Evolutionary conservation across 352 stramenopile species (phyloP).

Genomic region (Ophiocytium majus): DNA sequence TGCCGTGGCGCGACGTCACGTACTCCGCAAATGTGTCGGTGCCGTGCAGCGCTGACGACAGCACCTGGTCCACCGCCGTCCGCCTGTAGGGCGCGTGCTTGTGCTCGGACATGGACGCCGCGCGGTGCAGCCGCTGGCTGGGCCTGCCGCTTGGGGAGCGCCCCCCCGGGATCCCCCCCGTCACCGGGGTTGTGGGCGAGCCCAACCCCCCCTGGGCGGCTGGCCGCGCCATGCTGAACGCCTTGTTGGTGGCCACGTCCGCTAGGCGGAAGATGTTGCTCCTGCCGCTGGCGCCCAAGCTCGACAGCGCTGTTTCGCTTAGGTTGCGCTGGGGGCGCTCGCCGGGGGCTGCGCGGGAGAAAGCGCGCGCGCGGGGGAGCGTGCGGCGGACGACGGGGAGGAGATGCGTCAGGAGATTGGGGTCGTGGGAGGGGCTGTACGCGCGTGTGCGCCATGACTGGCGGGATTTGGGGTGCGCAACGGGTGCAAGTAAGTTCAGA

Average conservation of each 20-base stretch:
- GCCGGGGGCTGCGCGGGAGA: too few relatives aligned
- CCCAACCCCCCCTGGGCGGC: neutral
- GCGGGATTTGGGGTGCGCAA: too few relatives aligned
- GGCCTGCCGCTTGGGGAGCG: neutral
- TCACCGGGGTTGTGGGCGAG: neutral
- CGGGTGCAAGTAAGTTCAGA: too few relatives aligned
- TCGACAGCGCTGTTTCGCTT: neutral
- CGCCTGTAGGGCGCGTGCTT: neutral
- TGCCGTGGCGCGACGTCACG: constrained; percentile 16
- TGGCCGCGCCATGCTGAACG: neutral
- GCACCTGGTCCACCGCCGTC: neutral
- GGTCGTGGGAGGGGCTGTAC: too few relatives aligned
- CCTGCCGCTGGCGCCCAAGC: neutral
- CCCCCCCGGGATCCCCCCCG: neutral
- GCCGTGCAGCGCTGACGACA: neutral
- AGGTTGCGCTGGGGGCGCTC: neutral
- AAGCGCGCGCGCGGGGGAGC: too few relatives aligned
- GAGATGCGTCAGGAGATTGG: too few relatives aligned
- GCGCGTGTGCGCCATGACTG: too few relatives aligned
- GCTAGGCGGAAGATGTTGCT: constrained; percentile 18
- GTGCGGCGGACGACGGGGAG: too few relatives aligned
- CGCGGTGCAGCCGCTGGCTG: neutral
- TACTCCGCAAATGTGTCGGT: constrained; percentile 26
- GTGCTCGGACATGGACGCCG: neutral
- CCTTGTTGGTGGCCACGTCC: constrained; percentile 10